phyloP scores from a whole-genome alignment of 2,329 filamentous ascomycete genomes.

The Teratosphaeria gauchensis region DNA sequence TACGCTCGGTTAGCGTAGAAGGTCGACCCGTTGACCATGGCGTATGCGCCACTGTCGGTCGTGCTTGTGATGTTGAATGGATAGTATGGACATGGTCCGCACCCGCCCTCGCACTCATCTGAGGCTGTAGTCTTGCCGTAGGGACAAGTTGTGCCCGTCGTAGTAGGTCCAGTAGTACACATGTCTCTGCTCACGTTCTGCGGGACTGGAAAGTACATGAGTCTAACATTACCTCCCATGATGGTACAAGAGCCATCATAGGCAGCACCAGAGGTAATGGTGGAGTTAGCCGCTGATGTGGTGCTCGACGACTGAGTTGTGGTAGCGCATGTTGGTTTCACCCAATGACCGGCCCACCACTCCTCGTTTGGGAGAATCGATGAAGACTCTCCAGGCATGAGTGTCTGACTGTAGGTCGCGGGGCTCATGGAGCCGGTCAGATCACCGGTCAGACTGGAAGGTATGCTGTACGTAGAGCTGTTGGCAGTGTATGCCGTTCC shows the following conservation, averaged over 20 bases:
- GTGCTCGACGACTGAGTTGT: background rate
- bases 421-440: background rate
- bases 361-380: background rate
- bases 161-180: background rate
- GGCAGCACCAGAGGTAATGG: background rate
- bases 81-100: background rate
- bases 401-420: background rate
- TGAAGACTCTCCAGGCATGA: background rate
- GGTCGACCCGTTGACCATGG: background rate
- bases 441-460: background rate
- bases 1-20: background rate
- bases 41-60: background rate
- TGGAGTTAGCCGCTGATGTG: background rate
- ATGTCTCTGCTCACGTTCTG: background rate
- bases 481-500: background rate
- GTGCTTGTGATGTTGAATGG: background rate
- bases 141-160: background rate
- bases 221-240: background rate
- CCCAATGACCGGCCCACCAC: background rate
- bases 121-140: background rate
- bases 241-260: background rate
- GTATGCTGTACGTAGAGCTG: background rate
- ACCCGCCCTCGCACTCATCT: background rate
- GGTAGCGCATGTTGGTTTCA: background rate
- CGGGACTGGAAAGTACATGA: background rate